phyloP scores from a whole-genome alignment of 2,329 filamentous ascomycete genomes.

The Trichoderma sp. region DNA sequence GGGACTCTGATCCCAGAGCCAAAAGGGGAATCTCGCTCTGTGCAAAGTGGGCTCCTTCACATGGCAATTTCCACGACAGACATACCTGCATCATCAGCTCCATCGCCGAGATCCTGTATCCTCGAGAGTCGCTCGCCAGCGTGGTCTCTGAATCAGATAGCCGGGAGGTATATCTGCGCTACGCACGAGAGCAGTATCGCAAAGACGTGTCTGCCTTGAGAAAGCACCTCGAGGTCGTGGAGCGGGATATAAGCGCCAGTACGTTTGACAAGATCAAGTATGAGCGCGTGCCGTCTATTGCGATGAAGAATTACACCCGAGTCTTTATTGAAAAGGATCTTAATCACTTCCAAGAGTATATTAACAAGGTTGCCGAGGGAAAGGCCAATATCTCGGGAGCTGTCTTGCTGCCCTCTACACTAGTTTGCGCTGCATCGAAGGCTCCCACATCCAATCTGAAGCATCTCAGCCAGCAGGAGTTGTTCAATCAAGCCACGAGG shows the following conservation, averaged over 20 bases:
- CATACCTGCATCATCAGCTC: constrained; percentile 58
- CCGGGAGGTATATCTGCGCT: constrained; percentile 54
- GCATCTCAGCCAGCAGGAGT: constrained; percentile 11
- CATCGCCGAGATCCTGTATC: constrained; percentile 58
- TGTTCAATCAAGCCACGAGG: constrained; percentile 34
- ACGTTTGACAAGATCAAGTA: constrained; percentile 56
- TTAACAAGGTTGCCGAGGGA: constrained; percentile 50
- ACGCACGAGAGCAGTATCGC: constrained; percentile 56
- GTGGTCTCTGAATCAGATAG: constrained; percentile 38
- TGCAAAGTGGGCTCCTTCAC: constrained; percentile 61
- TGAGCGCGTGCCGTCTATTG: constrained; percentile 55
- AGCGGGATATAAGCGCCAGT: constrained; percentile 50
- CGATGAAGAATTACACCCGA: constrained; percentile 55
- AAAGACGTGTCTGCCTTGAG: constrained; percentile 54
- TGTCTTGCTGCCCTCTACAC: constrained; percentile 52
- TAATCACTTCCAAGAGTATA: constrained; percentile 51
- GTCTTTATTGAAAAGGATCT: constrained; percentile 54
- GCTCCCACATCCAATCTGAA: constrained; percentile 6
- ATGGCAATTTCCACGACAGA: constrained; percentile 57
- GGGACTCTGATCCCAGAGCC: constrained; percentile 40
- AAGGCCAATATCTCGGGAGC: constrained; percentile 56
- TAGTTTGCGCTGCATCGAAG: constrained; percentile 38
- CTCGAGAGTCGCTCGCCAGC: constrained; percentile 35
- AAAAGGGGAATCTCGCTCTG: constrained; percentile 54
- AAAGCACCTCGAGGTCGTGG: constrained; percentile 54